Base-by-base conservation (phyloP, 352 stramenopile species). In the Peronospora farinosa region DNA sequence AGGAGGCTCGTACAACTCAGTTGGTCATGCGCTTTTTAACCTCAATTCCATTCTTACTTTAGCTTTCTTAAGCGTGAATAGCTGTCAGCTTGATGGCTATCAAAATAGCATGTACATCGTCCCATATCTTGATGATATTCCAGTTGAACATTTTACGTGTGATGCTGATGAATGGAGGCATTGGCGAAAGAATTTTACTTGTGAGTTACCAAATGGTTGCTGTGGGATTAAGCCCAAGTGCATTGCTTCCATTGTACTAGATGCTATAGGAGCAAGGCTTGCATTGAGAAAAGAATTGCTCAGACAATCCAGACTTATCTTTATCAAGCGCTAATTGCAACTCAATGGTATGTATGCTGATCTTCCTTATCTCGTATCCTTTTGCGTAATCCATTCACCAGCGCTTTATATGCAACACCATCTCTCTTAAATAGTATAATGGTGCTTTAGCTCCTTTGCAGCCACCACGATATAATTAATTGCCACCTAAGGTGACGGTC, bases 161-260 rank as follows among this genome's bases (percentile, higher is more conserved):
- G 15, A 51, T 68, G 50, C 51, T 96, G 6, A 69, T 97, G 8
- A 87, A 96, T 47, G 87, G 87, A 36, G 87, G 87, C 6, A 97
- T 85, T 0, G 89, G 89, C 27, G 87, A 97, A 87, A 97, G n/a
- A n/a, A 66, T 69, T 87, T 96, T 54, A 70, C 70, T 28, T 69
- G 69, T 23, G 81, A 80, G 0, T 59, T 96, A 23, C 81, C 78
- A 1, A 85, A 96, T 49, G 89, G 86, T n/a, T 97, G 90, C 65
- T 97, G 86, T 63, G 88, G 86, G 38, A 92, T 96, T 53, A 85
- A 78, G 6, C 85, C 90, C 0, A 71, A 83, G 40, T 85, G 96
- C 51, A 96, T 97, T 48, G 53, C 51, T 17, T 60, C 40, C 7
- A 70, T 95, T 32, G 21, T 66, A 74, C 49, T 16, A 47, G 13